Evolutionary conservation across 805 yeast genomes (phyloP).

Genomic region (Candida oleophila): DNA sequence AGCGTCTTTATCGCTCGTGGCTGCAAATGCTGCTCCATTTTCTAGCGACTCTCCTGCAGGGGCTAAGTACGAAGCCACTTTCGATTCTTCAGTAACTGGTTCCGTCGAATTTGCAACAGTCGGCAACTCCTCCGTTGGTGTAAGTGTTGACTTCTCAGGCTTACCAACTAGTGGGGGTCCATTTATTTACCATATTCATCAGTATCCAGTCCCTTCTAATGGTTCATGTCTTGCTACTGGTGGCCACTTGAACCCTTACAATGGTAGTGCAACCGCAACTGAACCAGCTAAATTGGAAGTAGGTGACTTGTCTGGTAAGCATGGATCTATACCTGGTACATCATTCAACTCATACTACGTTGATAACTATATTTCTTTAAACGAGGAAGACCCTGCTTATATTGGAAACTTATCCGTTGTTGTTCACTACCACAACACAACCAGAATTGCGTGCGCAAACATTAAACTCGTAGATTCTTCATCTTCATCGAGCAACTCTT

Average conservation of each 20-base stretch:
- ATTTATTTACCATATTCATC: slow-evolving; percentile 40
- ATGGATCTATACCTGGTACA: slow-evolving; percentile 33
- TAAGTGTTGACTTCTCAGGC: slow-evolving; percentile 28
- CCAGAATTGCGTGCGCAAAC: slow-evolving; percentile 41
- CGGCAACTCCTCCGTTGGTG: slow-evolving; percentile 31
- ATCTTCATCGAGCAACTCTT: neutral
- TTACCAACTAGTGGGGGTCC: slow-evolving; percentile 39
- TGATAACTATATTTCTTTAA: slow-evolving; percentile 33
- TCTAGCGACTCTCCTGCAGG: slow-evolving; percentile 29
- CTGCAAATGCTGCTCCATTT: slow-evolving; percentile 24
- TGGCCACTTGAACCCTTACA: slow-evolving; percentile 38
- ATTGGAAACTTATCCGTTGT: slow-evolving; percentile 37
- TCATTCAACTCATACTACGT: slow-evolving; percentile 21
- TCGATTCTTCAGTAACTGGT: slow-evolving; percentile 24
- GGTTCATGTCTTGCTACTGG: slow-evolving; percentile 39
- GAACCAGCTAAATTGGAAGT: slow-evolving; percentile 24
- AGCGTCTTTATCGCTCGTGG: neutral
- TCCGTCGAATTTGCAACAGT: slow-evolving; percentile 27
- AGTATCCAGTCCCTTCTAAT: slow-evolving; percentile 33
- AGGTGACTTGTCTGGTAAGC: slow-evolving; percentile 42
- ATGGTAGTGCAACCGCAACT: slow-evolving; percentile 27
- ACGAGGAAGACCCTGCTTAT: slow-evolving; percentile 24
- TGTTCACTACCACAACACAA: slow-evolving; percentile 29
- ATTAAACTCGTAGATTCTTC: slow-evolving; percentile 13
- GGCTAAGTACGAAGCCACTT: slow-evolving; percentile 27